Conservation (phyloP, 2,329 filamentous ascomycete genomes). For the Alternaria gaisen region DNA sequence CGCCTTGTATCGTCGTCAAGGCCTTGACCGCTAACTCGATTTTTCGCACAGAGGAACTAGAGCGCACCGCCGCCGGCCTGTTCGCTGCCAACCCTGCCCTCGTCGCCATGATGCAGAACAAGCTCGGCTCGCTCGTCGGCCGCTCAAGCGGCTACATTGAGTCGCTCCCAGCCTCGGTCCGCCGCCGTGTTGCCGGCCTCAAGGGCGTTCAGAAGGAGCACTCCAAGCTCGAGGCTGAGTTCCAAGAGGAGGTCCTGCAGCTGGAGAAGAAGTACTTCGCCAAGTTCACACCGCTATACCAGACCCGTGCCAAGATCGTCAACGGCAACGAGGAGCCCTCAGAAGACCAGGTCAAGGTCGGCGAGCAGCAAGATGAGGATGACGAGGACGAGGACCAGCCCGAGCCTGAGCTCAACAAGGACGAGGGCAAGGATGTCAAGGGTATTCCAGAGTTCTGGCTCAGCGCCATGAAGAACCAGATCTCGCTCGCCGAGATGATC, state of each 20-base stretch:
- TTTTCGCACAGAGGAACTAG: slow-evolving; percentile 77
- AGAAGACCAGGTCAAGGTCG: slow-evolving; percentile 84
- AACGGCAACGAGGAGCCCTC: slow-evolving; percentile 88
- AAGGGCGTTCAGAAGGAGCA: slow-evolving; percentile 99
- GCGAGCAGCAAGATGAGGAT: slow-evolving; percentile 72
- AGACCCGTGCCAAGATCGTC: slow-evolving; percentile 92
- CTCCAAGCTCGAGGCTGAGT: slow-evolving; percentile 96
- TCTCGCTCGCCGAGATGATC: slow-evolving; percentile 97
- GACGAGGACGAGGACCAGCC: slow-evolving; percentile 63
- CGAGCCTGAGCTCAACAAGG: slow-evolving; percentile 67
- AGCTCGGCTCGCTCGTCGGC: slow-evolving; percentile 90
- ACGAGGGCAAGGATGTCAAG: slow-evolving; percentile 64
- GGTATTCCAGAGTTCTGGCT: slow-evolving; percentile 99
- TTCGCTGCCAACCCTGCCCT: slow-evolving; percentile 96
- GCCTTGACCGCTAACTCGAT: slow-evolving; percentile 51
- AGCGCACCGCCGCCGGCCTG: slow-evolving; percentile 87
- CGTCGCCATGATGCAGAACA: slow-evolving; percentile 97
- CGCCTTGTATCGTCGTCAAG: slow-evolving; percentile 31
- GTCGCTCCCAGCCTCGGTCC: slow-evolving; percentile 87
- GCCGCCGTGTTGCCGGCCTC: slow-evolving; percentile 90
- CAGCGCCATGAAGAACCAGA: slow-evolving; percentile 99
- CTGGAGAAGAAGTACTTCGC: slow-evolving; percentile 99
- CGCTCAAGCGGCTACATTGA: slow-evolving; percentile 98
- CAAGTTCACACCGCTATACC: slow-evolving; percentile 96
- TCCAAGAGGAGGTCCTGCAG: slow-evolving; percentile 97